Percentiles rank a stretch among this genome's conserved stretches.
Evolutionary conservation across 139 green algal species (phyloP).

Genomic region (Chlamydomonas urium): DNA sequence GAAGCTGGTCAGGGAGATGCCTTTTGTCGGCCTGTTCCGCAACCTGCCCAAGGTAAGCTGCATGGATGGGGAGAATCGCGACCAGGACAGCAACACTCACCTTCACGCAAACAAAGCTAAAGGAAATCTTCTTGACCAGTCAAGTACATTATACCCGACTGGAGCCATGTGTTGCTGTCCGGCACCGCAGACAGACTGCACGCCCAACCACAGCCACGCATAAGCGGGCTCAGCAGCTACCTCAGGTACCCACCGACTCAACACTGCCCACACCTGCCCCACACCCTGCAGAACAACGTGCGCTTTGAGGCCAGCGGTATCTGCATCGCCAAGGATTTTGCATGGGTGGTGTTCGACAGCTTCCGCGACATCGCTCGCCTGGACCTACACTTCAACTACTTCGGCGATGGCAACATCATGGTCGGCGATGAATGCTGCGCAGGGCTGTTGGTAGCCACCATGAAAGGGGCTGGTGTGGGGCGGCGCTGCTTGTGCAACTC

Average conservation of each 20-base stretch:
- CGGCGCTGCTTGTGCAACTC: too few species aligned
- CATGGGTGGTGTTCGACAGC: slow-evolving; percentile 37
- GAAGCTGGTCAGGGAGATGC: slow-evolving; percentile 38
- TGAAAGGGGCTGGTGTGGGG: too few species aligned
- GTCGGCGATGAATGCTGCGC: slow-evolving; percentile 20
- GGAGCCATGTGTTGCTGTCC: neutral
- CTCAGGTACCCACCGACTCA: neutral
- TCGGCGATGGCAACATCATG: slow-evolving; percentile 22
- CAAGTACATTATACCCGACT: neutral
- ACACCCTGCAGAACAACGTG: slow-evolving; percentile 9
- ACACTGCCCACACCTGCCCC: neutral
- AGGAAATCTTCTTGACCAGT: neutral
- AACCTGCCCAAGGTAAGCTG: slow-evolving; percentile 28
- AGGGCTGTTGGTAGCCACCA: too few species aligned
- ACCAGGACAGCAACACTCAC: neutral
- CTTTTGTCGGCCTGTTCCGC: slow-evolving; percentile 34
- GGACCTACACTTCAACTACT: slow-evolving; percentile 34
- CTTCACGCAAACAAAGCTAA: neutral
- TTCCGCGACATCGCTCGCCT: slow-evolving; percentile 25
- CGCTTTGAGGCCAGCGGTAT: slow-evolving; percentile 31
- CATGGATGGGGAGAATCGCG: neutral
- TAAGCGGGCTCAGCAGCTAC: neutral
- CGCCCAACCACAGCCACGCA: neutral
- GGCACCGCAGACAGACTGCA: neutral
- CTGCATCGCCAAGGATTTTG: slow-evolving; percentile 24